phyloP scores from a whole-genome alignment of 768 basidiomycete genomes.

The Asterophora lycoperdoides region DNA sequence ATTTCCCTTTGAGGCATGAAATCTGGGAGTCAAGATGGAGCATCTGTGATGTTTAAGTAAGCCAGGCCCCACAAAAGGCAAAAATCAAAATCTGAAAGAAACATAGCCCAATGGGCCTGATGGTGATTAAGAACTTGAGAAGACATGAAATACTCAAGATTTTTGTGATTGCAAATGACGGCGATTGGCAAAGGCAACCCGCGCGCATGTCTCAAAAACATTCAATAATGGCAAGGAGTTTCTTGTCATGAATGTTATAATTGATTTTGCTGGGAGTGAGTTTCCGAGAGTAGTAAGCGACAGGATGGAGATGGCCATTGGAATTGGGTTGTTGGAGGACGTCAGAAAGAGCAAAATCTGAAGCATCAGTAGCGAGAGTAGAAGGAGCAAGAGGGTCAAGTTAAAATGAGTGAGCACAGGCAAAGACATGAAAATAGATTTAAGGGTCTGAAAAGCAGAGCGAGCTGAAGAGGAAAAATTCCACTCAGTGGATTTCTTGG shows the following conservation, averaged over 20 bases:
- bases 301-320: slow-evolving; percentile 30
- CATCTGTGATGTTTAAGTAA: slow-evolving; percentile 25
- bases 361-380: slow-evolving; percentile 29
- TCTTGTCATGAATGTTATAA: slow-evolving; percentile 49
- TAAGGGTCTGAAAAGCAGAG: slow-evolving; percentile 24
- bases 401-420: slow-evolving; percentile 31
- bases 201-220: slow-evolving; percentile 30
- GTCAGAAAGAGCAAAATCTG: slow-evolving; percentile 29
- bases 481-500: slow-evolving; percentile 15
- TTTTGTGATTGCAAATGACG: slow-evolving; percentile 31
- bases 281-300: slow-evolving; percentile 33
- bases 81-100: slow-evolving; percentile 36
- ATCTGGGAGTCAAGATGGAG: slow-evolving; percentile 28
- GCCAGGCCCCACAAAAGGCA: slow-evolving; percentile 28
- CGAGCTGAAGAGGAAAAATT: background rate
- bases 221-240: slow-evolving; percentile 44
- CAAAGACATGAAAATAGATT: slow-evolving; percentile 22
- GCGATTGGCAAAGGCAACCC: slow-evolving; percentile 23
- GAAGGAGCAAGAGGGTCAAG: slow-evolving; percentile 23
- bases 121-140: slow-evolving; percentile 36
- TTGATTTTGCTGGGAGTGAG: slow-evolving; percentile 38
- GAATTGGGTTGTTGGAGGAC: slow-evolving; percentile 28
- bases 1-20: slow-evolving; percentile 25
- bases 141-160: slow-evolving; percentile 42
- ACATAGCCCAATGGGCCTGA: slow-evolving; percentile 46